Evolutionary conservation across 768 basidiomycete species (phyloP).

Genomic region (Tylopilus cervinicoccineus): DNA sequence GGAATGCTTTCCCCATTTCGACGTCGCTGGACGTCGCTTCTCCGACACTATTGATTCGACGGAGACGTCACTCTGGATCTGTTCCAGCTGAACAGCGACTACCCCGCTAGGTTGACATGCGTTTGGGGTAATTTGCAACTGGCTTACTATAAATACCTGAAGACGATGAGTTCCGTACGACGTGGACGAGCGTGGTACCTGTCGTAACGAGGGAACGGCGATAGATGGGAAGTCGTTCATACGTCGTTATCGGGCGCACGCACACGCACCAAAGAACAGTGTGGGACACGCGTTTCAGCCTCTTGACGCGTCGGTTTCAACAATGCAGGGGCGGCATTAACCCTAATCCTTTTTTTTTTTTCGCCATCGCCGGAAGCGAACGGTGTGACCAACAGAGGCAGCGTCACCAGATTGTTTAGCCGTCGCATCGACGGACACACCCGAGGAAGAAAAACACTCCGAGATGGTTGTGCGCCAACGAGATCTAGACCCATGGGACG

Average conservation of each 20-base stretch:
- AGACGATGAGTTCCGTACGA: background rate
- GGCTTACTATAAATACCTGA: background rate
- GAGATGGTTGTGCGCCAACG: background rate
- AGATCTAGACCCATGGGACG: background rate
- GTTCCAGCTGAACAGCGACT: background rate
- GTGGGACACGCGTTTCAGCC: conserved; percentile 16
- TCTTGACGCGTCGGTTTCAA: conserved; percentile 14
- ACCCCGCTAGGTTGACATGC: conserved; percentile 1
- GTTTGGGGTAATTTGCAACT: conserved; percentile 20
- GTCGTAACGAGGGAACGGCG: conserved; percentile 12
- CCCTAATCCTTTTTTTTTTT: conserved; percentile 3
- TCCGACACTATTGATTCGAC: background rate
- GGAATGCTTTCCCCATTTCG: background rate
- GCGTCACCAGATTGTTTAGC: background rate
- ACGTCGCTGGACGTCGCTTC: conserved; percentile 10
- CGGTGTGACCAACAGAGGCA: background rate
- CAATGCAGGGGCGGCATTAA: conserved; percentile 8
- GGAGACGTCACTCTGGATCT: no score
- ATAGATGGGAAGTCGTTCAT: background rate
- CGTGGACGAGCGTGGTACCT: background rate
- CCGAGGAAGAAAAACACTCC: background rate
- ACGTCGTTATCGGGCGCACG: conserved; percentile 10
- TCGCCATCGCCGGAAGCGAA: conserved; percentile 24
- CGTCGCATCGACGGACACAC: background rate
- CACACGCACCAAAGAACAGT: background rate